A percentile compares a stretch with the other conserved stretches of the same genome.
These are phyloP conservation scores for Globisporangium recalcitrans DNA, from an alignment of 352 stramenopile species.

Conservation along the genomic window DNA sequence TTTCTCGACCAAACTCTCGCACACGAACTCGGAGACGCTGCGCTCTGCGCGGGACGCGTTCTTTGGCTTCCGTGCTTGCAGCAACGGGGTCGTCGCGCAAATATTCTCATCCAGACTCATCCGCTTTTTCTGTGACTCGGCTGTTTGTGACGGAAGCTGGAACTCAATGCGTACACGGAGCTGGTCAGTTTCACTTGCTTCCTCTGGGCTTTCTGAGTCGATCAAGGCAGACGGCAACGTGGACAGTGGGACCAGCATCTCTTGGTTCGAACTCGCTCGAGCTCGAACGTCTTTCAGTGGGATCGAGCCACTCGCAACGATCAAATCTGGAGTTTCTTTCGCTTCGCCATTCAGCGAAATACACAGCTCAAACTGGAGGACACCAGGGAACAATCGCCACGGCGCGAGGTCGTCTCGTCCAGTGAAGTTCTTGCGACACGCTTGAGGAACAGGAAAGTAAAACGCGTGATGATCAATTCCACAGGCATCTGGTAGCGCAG, in stretches of 20 bases:
- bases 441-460: constrained; percentile 77
- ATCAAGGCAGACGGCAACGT: constrained; percentile 23
- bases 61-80: constrained; percentile 11
- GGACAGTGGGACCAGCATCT: constrained; percentile 34
- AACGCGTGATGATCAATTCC: constrained; percentile 80
- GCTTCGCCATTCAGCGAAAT: constrained; percentile 63
- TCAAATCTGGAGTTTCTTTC: constrained; percentile 59
- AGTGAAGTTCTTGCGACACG: constrained; percentile 70
- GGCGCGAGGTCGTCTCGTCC: constrained; percentile 69
- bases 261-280: constrained; percentile 26
- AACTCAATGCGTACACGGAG: constrained; percentile 57
- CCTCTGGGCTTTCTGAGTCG: neutral
- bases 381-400: constrained; percentile 68
- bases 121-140: constrained; percentile 6
- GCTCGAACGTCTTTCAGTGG: constrained; percentile 33
- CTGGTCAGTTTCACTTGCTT: constrained; percentile 26
- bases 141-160: constrained; percentile 2
- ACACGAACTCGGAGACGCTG: constrained; percentile 67
- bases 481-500: constrained; percentile 15
- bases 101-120: constrained; percentile 10
- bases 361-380: constrained; percentile 73
- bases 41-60: constrained; percentile 42
- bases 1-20: constrained; percentile 59
- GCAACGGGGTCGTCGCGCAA: neutral
- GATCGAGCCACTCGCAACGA: constrained; percentile 51